Evolutionary conservation across 164 flowering plant genomes (phyloP).

Genomic region (Brasenia schreberi): DNA sequence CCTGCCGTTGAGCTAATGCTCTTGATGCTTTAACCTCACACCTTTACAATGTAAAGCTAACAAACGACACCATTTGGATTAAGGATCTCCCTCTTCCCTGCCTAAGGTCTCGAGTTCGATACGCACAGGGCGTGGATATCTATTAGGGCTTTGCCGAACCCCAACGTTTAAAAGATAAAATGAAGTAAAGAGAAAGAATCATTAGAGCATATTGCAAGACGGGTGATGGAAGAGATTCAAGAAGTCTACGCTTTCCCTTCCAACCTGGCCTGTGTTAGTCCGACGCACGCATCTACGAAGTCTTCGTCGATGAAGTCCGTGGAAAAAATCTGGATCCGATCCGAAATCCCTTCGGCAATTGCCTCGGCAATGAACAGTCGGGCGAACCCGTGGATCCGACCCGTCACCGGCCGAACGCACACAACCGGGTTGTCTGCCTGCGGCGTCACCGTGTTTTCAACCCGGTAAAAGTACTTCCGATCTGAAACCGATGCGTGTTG

Average conservation of each 20-base stretch:
- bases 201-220: neutral
- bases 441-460: conserved; percentile 92
- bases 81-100: too few relatives aligned
- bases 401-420: conserved; percentile 68
- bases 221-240: neutral
- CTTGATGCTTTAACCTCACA: too few relatives aligned
- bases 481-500: conserved; percentile 49
- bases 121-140: too few relatives aligned
- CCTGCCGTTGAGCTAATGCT: too few relatives aligned
- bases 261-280: conserved; percentile 56
- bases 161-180: too few relatives aligned
- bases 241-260: conserved; percentile 47
- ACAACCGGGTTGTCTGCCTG: conserved; percentile 73
- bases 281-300: conserved; percentile 86
- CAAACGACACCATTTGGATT: too few relatives aligned
- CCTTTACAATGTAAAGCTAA: too few relatives aligned
- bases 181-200: neutral
- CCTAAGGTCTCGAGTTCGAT: too few relatives aligned
- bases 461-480: conserved; percentile 79
- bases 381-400: conserved; percentile 56
- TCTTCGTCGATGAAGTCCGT: conserved; percentile 80
- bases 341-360: conserved; percentile 30
- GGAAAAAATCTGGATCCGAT: conserved; percentile 70
- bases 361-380: conserved; percentile 65
- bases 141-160: too few relatives aligned